Percentiles rank a stretch among this genome's conserved stretches.
Evolutionary conservation across 1,284 basidiomycete genomes (phyloP).

Genomic region (Hortiboletus rubellus): DNA sequence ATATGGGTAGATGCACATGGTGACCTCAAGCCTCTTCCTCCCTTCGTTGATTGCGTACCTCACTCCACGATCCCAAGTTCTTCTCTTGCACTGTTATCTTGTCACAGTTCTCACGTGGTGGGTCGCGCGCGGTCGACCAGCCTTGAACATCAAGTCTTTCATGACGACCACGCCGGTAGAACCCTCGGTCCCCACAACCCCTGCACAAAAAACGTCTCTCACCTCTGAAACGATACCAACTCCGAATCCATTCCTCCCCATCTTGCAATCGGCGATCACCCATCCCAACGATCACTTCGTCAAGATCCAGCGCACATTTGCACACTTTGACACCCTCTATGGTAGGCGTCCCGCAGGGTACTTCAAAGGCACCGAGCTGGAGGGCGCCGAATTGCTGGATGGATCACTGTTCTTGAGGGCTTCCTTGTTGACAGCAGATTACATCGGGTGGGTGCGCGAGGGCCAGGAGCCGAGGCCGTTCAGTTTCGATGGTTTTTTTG

Average conservation of each 20-base stretch:
- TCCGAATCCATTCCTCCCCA: slow-evolving; percentile 34
- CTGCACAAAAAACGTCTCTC: neutral
- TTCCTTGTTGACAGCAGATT: slow-evolving; percentile 30
- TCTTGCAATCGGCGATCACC: slow-evolving; percentile 35
- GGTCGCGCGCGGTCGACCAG: slow-evolving; percentile 42
- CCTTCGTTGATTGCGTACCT: slow-evolving; percentile 42
- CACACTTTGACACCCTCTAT: slow-evolving; percentile 34
- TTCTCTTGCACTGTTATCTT: slow-evolving; percentile 49
- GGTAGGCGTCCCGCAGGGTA: slow-evolving; percentile 31
- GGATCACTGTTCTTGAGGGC: slow-evolving; percentile 35
- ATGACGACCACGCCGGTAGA: slow-evolving; percentile 28
- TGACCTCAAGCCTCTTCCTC: slow-evolving; percentile 54
- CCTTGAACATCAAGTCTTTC: slow-evolving; percentile 44
- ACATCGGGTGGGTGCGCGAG: slow-evolving; percentile 38
- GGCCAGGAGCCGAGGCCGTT: slow-evolving; percentile 21
- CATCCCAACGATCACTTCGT: slow-evolving; percentile 36
- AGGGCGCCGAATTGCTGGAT: slow-evolving; percentile 32
- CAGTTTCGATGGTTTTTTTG: slow-evolving; percentile 12
- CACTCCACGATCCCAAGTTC: slow-evolving; percentile 38
- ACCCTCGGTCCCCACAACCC: slow-evolving; percentile 3
- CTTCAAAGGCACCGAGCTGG: slow-evolving; percentile 41
- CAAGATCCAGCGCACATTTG: slow-evolving; percentile 36
- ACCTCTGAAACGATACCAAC: slow-evolving; percentile 19
- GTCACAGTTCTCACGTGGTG: slow-evolving; percentile 41
- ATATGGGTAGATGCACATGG: slow-evolving; percentile 51